Evolutionary conservation across 768 basidiomycete species (phyloP), one percentile per base, ranked within the genome.

Genomic region (Glaciozyma martinii): DNA sequence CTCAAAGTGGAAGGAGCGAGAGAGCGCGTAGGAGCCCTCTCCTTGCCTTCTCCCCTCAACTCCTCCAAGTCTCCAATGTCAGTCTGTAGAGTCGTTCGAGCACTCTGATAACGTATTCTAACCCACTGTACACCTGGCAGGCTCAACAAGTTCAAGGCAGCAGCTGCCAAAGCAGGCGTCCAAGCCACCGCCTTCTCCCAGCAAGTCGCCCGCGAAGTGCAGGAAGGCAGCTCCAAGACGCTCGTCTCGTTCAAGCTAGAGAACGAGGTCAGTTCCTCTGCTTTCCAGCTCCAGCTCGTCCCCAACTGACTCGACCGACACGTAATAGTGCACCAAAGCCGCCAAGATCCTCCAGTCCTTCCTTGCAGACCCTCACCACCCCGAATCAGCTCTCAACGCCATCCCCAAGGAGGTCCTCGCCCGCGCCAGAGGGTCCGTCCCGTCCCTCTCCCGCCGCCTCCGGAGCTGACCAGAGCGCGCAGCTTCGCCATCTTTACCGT

Each of bases 391-490:
- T 2, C 84, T 98, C 63, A 97, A 98, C 76, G 77, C 92, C 4
- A 87, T 98, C 72, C 94, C 94, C 3, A 94, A 95, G 76, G 88
- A 85, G 15, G 90, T 98, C 57, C 78, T 99, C 23, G 88, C 89
- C 71, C 82, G 84, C 61, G 91, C 94, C 23, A 83, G 93, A 81
- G 93, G 93, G 88, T 70, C 58, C 79, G 62, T 50, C 21, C 43
- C 53, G n/a, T 6, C 63, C 37, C 40, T 56, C 54, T 43, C 42
- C 42, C 42, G 10, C 18, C 42, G 10, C 42, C 18, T 43, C 42
- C 42, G 42, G 42, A 10, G 42, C 42, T 43, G 42, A 43, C 42
- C 9, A 50, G 8, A 10, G 13, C 49, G 8, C 49, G 49, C 23
- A 25, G 55, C 23, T 57, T 97, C 65, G 93, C 93, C 56, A 82